Evolutionary conservation across 148 eudicot species (phyloP).

Genomic region (Chenopodium quinoa): DNA sequence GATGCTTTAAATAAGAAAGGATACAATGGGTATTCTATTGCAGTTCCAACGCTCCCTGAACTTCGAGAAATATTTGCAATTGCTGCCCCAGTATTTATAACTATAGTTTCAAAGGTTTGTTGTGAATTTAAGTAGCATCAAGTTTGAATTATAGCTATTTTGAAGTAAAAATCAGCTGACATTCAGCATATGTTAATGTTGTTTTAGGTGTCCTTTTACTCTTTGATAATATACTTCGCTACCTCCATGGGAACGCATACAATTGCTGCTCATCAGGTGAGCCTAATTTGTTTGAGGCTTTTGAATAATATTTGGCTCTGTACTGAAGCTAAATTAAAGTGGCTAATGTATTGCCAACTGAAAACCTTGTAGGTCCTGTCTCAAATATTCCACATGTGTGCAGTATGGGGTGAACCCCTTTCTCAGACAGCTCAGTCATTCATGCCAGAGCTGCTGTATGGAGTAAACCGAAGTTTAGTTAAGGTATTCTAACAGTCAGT

Average conservation of each 20-base stretch:
- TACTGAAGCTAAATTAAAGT: not conserved
- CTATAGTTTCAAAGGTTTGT: conserved; percentile 86
- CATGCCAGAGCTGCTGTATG: conserved; percentile 93
- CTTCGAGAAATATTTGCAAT: conserved; percentile 62
- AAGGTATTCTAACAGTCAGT: conserved; percentile 44
- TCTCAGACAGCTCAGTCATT: conserved; percentile 98
- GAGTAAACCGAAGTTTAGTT: conserved; percentile 63
- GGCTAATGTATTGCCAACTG: conserved; percentile 3
- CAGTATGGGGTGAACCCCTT: conserved; percentile 94
- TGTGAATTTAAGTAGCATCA: conserved; percentile 3
- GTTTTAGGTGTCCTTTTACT: conserved; percentile 68
- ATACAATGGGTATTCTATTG: conserved; percentile 64
- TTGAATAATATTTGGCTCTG: not conserved
- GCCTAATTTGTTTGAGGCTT: conserved; percentile 9
- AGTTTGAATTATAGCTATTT: not conserved
- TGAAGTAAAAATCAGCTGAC: not conserved
- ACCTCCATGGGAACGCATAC: conserved; percentile 87
- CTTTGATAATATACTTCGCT: conserved; percentile 77
- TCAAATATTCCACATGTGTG: conserved; percentile 69
- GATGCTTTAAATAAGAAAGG: conserved; percentile 77
- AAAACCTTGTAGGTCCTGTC: conserved; percentile 62
- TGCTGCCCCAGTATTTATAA: conserved; percentile 87
- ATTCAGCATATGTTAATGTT: conserved; percentile 3
- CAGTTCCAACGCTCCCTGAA: conserved; percentile 57
- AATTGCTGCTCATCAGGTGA: conserved; percentile 96